Conservation (phyloP, 371 early-diverging fungal species). For the Mortierella sp. region DNA sequence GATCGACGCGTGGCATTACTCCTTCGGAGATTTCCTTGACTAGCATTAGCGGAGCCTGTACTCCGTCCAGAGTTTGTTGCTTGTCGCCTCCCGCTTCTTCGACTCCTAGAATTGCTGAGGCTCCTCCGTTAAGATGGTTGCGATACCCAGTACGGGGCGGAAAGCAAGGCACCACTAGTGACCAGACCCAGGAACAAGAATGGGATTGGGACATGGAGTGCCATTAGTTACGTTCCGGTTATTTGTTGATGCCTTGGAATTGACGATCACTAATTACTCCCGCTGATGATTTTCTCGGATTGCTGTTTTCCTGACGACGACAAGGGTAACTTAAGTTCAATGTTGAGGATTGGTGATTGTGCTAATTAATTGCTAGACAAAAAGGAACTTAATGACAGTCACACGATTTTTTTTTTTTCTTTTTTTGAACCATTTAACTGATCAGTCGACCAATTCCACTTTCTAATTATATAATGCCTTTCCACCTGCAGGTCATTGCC, state of each 20-base stretch:
- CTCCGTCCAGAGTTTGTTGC: neutral
- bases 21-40: conserved; percentile 25
- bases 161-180: conserved; percentile 49
- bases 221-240: conserved; percentile 1
- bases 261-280: no score
- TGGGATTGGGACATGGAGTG: conserved; percentile 46
- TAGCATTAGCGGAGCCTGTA: conserved; percentile 17
- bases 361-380: no score
- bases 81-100: conserved; percentile 21
- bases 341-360: no score
- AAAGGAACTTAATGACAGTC: neutral
- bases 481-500: conserved; percentile 38
- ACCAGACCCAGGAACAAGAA: conserved; percentile 50
- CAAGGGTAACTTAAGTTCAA: no score
- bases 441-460: neutral
- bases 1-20: conserved; percentile 51
- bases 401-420: neutral
- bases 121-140: conserved; percentile 36
- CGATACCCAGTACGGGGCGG: conserved; percentile 52
- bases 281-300: no score
- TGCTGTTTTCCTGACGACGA: no score
- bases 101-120: conserved; percentile 17
- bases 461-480: conserved; percentile 6
- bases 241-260: no score
- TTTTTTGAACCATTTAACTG: neutral